Evolutionary conservation across 768 basidiomycete species (phyloP), one percentile per base, ranked within the genome.

Genomic region (Megacollybia marginata): DNA sequence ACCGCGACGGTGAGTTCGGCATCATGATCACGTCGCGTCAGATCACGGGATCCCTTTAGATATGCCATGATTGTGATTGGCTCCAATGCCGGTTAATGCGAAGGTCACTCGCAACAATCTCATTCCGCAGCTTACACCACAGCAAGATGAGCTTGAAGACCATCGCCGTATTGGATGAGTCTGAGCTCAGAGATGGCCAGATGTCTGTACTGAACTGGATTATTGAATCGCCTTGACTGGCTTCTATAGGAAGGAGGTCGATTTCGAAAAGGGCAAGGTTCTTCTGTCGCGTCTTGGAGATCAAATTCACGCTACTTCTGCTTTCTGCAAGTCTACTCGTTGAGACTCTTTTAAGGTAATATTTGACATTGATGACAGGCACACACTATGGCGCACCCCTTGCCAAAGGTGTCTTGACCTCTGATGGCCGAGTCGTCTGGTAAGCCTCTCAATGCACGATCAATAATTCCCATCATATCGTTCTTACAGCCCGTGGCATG

Each of bases 301-400:
- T 57, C 78, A 84, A 55, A 69, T 91, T 1, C 74, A 86, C 55
- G 88, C 90, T 6, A 92, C 86, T 1, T 84, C 82, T 52, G 88
- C 88, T 2, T 86, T 79, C 65, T 95, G 92, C 66, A 28, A 28
- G 23, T 6, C 23, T 28, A 28, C 6, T 28, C 23, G 6, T 28
- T 28, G 2, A n/a, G n/a, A n/a, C n/a, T n/a, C n/a, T n/a, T n/a
- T n/a, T n/a, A n/a, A 28, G 23, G 23, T 28, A 28, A 28, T 28
- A 6, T 28, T 28, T 6, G 23, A 28, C 6, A 28, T 28, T 28
- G 23, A 28, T 28, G 23, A 28, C 23, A 28, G 23, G 23, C 23
- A 93, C 91, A 2, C 92, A 95, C 64, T 94, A 92, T 61, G 92
- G 92, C 10, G 92, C 92, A 2, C 90, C 91, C 1, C 73, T 94